These are phyloP conservation scores for Suillus brevipes DNA, from an alignment of 768 basidiomycete genomes.

Conservation along the genomic window DNA sequence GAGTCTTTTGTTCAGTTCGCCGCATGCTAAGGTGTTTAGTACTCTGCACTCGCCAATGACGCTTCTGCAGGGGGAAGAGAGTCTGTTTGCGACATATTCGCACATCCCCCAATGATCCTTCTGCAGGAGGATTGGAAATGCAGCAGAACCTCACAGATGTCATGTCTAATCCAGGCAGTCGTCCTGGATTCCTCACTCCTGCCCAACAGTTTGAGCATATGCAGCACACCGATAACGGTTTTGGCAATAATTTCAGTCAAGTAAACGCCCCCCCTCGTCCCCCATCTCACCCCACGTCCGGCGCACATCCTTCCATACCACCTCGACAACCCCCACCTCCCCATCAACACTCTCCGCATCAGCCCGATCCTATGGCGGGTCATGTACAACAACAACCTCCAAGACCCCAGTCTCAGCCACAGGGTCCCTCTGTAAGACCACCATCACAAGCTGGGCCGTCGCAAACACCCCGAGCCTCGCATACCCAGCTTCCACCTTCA, in stretches of 20 bases:
- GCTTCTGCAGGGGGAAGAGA: no score
- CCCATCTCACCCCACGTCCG: conserved; percentile 41
- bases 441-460: conserved; percentile 50
- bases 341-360: conserved; percentile 48
- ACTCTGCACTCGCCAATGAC: no score
- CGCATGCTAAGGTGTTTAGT: no score
- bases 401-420: conserved; percentile 64
- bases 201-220: conserved; percentile 65
- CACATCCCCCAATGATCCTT: no score
- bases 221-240: conserved; percentile 38
- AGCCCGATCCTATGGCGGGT: conserved; percentile 44
- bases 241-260: conserved; percentile 37
- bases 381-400: conserved; percentile 42
- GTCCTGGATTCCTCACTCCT: conserved; percentile 47
- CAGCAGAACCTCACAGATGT: conserved; percentile 42
- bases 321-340: conserved; percentile 36
- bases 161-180: conserved; percentile 39
- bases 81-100: no score
- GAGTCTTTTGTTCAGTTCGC: no score
- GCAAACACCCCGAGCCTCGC: conserved; percentile 46
- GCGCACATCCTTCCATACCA: conserved; percentile 30
- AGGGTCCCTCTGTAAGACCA: conserved; percentile 47
- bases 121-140: no score
- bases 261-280: conserved; percentile 43
- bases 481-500: conserved; percentile 36